A percentile compares a stretch with the other conserved stretches of the same genome.
These are phyloP conservation scores for Amanita rubescens DNA, from an alignment of 768 basidiomycete genomes.

Conservation along the genomic window DNA sequence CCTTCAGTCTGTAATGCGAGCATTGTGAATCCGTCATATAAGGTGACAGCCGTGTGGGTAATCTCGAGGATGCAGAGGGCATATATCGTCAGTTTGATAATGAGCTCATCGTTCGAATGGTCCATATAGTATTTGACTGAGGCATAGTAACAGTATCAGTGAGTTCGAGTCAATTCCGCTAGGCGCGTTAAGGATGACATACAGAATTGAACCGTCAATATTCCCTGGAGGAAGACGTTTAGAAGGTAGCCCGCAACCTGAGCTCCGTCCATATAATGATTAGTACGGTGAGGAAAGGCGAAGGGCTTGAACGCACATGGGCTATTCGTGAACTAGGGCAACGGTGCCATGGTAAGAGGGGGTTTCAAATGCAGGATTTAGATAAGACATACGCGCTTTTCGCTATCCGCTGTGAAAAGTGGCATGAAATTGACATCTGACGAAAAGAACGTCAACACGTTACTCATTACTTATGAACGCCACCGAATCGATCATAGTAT, in stretches of 20 bases:
- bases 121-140: neutral
- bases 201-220: neutral
- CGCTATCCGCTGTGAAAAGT: neutral
- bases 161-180: neutral
- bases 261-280: neutral
- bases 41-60: neutral
- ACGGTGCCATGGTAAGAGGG: neutral
- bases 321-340: neutral
- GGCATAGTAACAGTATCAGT: neutral
- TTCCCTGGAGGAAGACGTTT: neutral
- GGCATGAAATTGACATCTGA: no score
- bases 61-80: neutral
- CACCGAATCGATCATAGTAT: no score
- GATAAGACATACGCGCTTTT: neutral
- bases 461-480: no score
- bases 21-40: neutral
- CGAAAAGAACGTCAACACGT: no score
- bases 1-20: neutral
- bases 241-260: neutral
- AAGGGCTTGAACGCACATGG: neutral
- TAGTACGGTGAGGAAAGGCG: neutral
- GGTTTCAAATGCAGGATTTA: neutral
- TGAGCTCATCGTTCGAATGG: neutral
- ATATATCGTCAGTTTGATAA: neutral
- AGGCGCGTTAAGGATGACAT: neutral